phyloP scores from a whole-genome alignment of 768 basidiomycete species.

The Suillus occidentalis region DNA sequence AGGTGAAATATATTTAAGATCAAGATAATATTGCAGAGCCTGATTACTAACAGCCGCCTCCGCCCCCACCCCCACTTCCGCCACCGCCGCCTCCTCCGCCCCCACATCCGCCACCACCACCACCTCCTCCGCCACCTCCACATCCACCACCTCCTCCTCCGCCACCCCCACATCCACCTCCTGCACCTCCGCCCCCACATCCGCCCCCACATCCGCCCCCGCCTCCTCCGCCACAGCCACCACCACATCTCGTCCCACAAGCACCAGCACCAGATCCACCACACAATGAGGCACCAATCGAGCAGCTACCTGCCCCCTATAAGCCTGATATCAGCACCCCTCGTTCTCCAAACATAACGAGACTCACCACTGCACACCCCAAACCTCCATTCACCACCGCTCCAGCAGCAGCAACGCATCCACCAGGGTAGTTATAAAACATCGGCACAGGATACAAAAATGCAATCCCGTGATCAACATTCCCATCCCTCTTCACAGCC shows the following conservation, averaged over 20 bases:
- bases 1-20: neutral
- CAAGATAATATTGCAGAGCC: neutral
- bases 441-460: conserved; percentile 43
- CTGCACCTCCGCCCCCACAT: too few relatives aligned
- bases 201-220: too few relatives aligned
- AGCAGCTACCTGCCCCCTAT: conserved; percentile 1
- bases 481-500: conserved; percentile 7
- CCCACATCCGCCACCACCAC: too few relatives aligned
- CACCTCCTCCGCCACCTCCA: too few relatives aligned
- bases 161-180: too few relatives aligned
- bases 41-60: neutral
- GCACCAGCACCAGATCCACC: conserved; percentile 9
- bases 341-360: neutral
- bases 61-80: too few relatives aligned
- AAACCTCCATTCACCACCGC: conserved; percentile 3
- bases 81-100: too few relatives aligned
- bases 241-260: conserved; percentile 5
- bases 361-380: conserved; percentile 9
- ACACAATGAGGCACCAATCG: neutral
- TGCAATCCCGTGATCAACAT: conserved; percentile 27
- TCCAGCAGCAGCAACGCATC: conserved; percentile 14
- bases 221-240: too few relatives aligned
- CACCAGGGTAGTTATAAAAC: conserved; percentile 24
- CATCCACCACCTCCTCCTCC: too few relatives aligned
- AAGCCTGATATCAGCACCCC: neutral